These are phyloP conservation scores for Rhytidhysteron rufulum DNA, from an alignment of 2,329 filamentous ascomycete species.

Conservation along the genomic window DNA sequence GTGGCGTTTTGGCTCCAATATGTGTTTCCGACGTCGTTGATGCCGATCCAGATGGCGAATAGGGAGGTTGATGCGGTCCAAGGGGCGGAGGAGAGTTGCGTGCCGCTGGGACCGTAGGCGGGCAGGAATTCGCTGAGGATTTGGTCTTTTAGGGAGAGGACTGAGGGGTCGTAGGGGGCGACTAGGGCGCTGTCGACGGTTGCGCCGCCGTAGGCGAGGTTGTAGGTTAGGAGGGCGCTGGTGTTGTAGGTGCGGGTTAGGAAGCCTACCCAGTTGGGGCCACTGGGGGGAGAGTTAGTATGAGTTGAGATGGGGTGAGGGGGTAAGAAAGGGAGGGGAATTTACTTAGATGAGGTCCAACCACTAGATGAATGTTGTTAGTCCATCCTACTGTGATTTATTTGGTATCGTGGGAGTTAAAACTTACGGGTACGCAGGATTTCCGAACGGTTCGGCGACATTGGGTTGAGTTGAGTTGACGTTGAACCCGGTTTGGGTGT, in stretches of 20 bases:
- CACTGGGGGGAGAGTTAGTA: conserved; percentile 26
- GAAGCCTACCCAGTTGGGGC: conserved; percentile 56
- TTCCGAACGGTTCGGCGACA: conserved; percentile 56
- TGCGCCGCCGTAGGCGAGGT: conserved; percentile 48
- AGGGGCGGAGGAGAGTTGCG: conserved; percentile 27
- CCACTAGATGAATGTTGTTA: background rate
- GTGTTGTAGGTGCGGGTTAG: conserved; percentile 33
- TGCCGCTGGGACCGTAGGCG: conserved; percentile 32
- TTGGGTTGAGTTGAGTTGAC: conserved; percentile 50
- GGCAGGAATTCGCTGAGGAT: conserved; percentile 43
- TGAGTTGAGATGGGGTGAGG: background rate
- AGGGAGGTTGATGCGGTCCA: conserved; percentile 46
- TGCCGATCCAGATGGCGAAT: conserved; percentile 53
- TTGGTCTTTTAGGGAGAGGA: conserved; percentile 52
- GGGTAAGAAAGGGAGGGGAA: conserved; percentile 12
- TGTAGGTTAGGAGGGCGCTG: conserved; percentile 48
- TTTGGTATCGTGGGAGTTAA: background rate
- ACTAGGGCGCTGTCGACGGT: conserved; percentile 42
- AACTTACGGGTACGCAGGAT: conserved; percentile 50
- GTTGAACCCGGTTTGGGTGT: conserved; percentile 59
- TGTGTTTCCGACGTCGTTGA: conserved; percentile 54
- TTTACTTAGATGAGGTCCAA: conserved; percentile 3
- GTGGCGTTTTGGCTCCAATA: conserved; percentile 39
- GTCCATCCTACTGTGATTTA: background rate
- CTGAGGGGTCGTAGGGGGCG: conserved; percentile 46